A percentile compares a stretch with the other conserved stretches of the same genome.
Conservation (phyloP, 2,329 filamentous ascomycete genomes). For the Colletotrichum euphorbiae region DNA sequence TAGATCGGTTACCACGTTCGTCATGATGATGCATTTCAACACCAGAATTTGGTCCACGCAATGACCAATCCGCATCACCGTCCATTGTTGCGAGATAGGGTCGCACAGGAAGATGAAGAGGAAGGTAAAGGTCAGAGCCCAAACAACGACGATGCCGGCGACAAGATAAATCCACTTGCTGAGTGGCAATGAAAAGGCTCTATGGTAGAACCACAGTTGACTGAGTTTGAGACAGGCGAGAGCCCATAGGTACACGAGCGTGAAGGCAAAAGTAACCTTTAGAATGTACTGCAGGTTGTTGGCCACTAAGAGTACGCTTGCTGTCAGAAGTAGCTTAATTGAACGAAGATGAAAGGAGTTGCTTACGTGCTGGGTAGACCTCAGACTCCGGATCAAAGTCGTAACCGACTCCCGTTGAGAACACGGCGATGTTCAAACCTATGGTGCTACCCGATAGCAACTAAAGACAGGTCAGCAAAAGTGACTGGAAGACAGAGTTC, state of each 20-base stretch:
- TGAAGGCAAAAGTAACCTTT: constrained; percentile 41
- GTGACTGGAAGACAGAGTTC: too few relatives aligned
- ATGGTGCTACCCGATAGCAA: constrained; percentile 36
- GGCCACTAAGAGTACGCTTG: constrained; percentile 6
- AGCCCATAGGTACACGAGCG: constrained; percentile 42
- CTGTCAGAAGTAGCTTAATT: neutral
- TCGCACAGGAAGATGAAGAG: constrained; percentile 43
- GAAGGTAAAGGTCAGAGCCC: constrained; percentile 41
- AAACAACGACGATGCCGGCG: constrained; percentile 36
- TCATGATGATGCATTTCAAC: constrained; percentile 43
- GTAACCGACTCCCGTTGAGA: constrained; percentile 40
- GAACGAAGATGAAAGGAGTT: neutral
- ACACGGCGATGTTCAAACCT: constrained; percentile 35
- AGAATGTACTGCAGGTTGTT: constrained; percentile 39
- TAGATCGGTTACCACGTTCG: constrained; percentile 51
- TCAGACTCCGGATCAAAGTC: constrained; percentile 35
- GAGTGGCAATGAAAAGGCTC: constrained; percentile 39
- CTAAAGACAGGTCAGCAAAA: constrained; percentile 10
- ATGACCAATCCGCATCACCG: constrained; percentile 40
- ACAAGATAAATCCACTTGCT: constrained; percentile 35
- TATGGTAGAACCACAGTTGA: constrained; percentile 41
- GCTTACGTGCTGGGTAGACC: constrained; percentile 38
- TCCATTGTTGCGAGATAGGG: constrained; percentile 43
- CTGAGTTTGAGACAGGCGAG: constrained; percentile 41
- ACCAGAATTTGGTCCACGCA: constrained; percentile 43